phyloP scores from a whole-genome alignment of 257 asterid species.

The Capsicum baccatum region DNA sequence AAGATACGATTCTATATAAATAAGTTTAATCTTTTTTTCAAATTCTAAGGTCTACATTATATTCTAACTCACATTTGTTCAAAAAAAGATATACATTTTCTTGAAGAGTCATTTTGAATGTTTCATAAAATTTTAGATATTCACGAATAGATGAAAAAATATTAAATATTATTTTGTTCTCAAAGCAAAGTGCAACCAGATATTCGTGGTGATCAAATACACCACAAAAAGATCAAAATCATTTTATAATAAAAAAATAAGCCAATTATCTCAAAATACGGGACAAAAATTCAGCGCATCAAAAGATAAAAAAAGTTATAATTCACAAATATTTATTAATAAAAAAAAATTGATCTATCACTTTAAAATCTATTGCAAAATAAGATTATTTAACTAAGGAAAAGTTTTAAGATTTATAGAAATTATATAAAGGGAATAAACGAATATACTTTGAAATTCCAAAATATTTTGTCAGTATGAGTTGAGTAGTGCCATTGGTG shows the following conservation, averaged over 20 bases:
- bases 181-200: too few relatives aligned
- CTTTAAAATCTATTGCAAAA: background rate
- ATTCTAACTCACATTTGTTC: too few relatives aligned
- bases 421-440: background rate
- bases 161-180: too few relatives aligned
- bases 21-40: background rate
- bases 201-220: too few relatives aligned
- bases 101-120: background rate
- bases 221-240: too few relatives aligned
- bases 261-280: too few relatives aligned
- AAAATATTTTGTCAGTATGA: background rate
- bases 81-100: background rate
- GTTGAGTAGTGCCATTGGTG: background rate
- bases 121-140: background rate
- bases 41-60: background rate
- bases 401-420: background rate
- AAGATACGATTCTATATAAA: background rate
- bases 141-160: background rate
- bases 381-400: too few relatives aligned
- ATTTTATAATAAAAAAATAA: too few relatives aligned
- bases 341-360: too few relatives aligned
- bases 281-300: too few relatives aligned
- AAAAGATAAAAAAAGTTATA: too few relatives aligned
- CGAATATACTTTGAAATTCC: background rate
- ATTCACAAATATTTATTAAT: too few relatives aligned